Conservation (phyloP, 2,329 filamentous ascomycete species). For the Epichloe sylvatica region DNA sequence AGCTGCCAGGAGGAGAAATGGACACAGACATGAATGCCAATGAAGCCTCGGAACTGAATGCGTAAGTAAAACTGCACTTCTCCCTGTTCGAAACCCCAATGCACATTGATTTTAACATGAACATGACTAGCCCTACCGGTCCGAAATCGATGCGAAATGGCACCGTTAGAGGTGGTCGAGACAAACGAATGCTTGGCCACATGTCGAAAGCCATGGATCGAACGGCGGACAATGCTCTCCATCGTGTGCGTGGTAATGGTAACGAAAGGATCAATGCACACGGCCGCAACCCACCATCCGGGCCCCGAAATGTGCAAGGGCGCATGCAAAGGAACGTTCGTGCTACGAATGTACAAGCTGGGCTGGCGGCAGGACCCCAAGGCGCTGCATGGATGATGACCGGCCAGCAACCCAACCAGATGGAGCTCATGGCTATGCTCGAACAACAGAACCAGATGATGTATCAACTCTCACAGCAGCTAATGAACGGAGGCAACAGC, state of each 20-base stretch:
- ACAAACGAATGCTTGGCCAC: constrained; percentile 75
- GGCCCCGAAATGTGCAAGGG: constrained; percentile 46
- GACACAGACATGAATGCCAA: constrained; percentile 63
- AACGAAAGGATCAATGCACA: constrained; percentile 73
- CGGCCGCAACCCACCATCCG: constrained; percentile 53
- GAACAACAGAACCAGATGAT: constrained; percentile 84
- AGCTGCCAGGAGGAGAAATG: constrained; percentile 28
- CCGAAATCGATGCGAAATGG: constrained; percentile 87
- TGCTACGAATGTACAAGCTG: constrained; percentile 34
- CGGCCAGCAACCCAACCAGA: constrained; percentile 33
- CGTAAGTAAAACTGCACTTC: constrained; percentile 32
- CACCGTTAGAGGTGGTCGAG: constrained; percentile 44
- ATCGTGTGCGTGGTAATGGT: constrained; percentile 63
- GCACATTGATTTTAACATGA: neutral
- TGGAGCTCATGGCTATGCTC: constrained; percentile 57
- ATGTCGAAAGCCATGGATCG: constrained; percentile 74
- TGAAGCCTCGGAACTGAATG: constrained; percentile 36
- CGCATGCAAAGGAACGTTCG: constrained; percentile 33
- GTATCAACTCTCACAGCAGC: constrained; percentile 54
- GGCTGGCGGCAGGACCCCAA: constrained; percentile 27
- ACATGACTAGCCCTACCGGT: constrained; percentile 60
- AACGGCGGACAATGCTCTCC: constrained; percentile 57
- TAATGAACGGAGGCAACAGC: constrained; percentile 37
- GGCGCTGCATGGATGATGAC: constrained; percentile 34
- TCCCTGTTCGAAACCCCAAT: neutral